Conservation (phyloP, 805 yeast species). For the Wickerhamomyces alni region DNA sequence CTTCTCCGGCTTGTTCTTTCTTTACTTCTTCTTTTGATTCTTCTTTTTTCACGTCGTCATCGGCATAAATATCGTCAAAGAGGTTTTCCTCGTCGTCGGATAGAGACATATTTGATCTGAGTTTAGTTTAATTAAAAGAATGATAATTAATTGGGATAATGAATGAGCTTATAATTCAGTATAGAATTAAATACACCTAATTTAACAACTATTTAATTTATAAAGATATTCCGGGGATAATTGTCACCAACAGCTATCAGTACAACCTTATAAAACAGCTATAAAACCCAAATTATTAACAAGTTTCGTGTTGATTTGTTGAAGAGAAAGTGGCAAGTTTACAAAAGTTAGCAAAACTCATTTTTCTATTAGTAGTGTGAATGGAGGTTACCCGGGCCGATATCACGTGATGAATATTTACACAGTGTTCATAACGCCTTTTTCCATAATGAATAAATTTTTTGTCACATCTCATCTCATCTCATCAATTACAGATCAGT, state of each 20-base stretch:
- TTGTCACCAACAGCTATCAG: not conserved
- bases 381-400: too few relatives aligned
- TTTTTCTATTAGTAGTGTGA: too few relatives aligned
- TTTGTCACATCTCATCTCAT: not conserved
- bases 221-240: not conserved
- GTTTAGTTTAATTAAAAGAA: slow-evolving; percentile 1
- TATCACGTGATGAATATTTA: too few relatives aligned
- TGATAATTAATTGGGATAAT: not conserved
- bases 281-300: too few relatives aligned
- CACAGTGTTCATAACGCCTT: too few relatives aligned
- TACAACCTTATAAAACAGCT: not conserved
- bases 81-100: slow-evolving; percentile 92
- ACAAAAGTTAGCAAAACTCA: too few relatives aligned
- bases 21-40: slow-evolving; percentile 22
- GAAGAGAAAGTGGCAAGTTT: too few relatives aligned
- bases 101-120: slow-evolving; percentile 40
- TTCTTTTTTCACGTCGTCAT: slow-evolving; percentile 26
- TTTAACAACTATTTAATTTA: not conserved
- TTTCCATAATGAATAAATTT: not conserved
- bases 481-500: not conserved
- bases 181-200: not conserved
- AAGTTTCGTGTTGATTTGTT: too few relatives aligned
- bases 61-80: slow-evolving; percentile 81
- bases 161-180: not conserved
- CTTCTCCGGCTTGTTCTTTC: slow-evolving; percentile 12